Evolutionary conservation across 192 early-diverging fungal genomes (phyloP).

Genomic region (Coemansia sp.): DNA sequence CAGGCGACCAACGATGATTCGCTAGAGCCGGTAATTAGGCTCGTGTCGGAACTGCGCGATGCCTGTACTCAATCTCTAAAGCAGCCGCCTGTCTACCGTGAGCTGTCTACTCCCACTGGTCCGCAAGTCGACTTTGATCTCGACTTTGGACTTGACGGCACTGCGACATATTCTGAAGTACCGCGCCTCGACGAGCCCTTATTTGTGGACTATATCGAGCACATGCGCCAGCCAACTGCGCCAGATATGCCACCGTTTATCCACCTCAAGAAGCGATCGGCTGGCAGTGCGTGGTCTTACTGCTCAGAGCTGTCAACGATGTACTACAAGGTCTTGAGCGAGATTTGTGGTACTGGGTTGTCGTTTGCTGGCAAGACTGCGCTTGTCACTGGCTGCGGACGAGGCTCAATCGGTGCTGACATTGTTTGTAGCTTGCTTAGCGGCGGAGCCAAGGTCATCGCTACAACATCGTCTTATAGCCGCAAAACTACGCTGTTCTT

Average conservation of each 20-base stretch:
- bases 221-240: slow-evolving; percentile 64
- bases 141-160: slow-evolving; percentile 68
- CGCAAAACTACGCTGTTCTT: slow-evolving; percentile 78
- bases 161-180: slow-evolving; percentile 63
- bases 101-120: slow-evolving; percentile 77
- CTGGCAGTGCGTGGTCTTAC: slow-evolving; percentile 61
- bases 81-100: slow-evolving; percentile 60
- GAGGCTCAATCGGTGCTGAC: slow-evolving; percentile 86
- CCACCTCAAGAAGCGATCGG: slow-evolving; percentile 7
- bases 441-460: slow-evolving; percentile 87
- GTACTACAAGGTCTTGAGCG: slow-evolving; percentile 73
- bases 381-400: slow-evolving; percentile 88
- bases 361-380: slow-evolving; percentile 81
- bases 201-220: slow-evolving; percentile 82
- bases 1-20: slow-evolving; percentile 59
- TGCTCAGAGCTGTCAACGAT: slow-evolving; percentile 65
- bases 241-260: slow-evolving; percentile 45
- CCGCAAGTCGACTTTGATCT: slow-evolving; percentile 62
- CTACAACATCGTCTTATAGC: slow-evolving; percentile 86
- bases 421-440: slow-evolving; percentile 83
- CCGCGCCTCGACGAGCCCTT: slow-evolving; percentile 61
- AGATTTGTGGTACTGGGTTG: slow-evolving; percentile 74
- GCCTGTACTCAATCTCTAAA: too few species aligned
- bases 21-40: too few species aligned
- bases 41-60: too few species aligned